Evolutionary conservation across 768 basidiomycete species (phyloP).

Genomic region (Lentinula sp.): DNA sequence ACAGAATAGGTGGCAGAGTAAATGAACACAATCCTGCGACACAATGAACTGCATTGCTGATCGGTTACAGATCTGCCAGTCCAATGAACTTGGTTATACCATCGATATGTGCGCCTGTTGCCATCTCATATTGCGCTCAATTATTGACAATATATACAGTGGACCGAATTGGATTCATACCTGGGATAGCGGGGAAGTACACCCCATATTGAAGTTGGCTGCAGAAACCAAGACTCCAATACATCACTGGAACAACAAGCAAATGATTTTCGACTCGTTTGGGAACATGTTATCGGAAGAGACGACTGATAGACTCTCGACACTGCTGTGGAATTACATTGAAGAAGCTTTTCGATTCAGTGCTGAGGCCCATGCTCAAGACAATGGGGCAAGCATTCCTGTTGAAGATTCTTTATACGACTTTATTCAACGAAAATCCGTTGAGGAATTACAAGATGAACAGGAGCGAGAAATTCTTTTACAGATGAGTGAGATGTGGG

Average conservation of each 20-base stretch:
- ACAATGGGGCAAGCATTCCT: constrained; percentile 11
- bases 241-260: constrained; percentile 14
- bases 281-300: constrained; percentile 9
- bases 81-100: constrained; percentile 13
- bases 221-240: constrained; percentile 12
- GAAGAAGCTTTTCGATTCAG: constrained; percentile 14
- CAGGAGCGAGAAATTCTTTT: constrained; percentile 11
- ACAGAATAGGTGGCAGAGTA: constrained; percentile 15
- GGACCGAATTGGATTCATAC: constrained; percentile 16
- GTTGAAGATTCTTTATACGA: constrained; percentile 11
- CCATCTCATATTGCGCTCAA: neutral
- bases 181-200: constrained; percentile 13
- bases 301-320: constrained; percentile 11
- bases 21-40: neutral
- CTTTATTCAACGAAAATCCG: constrained; percentile 11
- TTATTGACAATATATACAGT: constrained; percentile 6
- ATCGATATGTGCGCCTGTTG: constrained; percentile 11
- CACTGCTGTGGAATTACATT: constrained; percentile 13
- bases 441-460: constrained; percentile 7
- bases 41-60: neutral
- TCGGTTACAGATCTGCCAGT: constrained; percentile 12
- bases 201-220: constrained; percentile 15
- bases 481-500: constrained; percentile 16
- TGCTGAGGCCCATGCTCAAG: constrained; percentile 8
- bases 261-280: constrained; percentile 10